These are phyloP conservation scores for Trichomonascus vanleenenianus DNA, from an alignment of 805 yeast genomes.

Conservation along the genomic window DNA sequence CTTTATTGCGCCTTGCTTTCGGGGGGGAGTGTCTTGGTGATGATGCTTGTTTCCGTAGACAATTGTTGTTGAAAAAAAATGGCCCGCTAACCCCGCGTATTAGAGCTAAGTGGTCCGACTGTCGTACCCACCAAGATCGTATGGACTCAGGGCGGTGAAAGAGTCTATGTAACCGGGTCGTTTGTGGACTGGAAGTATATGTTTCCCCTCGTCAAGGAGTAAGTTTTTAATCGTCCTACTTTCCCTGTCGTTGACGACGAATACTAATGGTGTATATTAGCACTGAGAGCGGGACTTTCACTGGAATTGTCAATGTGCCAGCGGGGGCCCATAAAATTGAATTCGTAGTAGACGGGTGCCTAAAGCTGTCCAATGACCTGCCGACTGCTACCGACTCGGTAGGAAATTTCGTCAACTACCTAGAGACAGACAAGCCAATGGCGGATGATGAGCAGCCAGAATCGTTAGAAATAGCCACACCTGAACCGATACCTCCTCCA, in stretches of 20 bases:
- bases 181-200: conserved; percentile 91
- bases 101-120: not conserved
- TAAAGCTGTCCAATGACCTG: conserved; percentile 70
- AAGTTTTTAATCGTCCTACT: too few species aligned
- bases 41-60: too few species aligned
- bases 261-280: too few species aligned
- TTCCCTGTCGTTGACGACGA: too few species aligned
- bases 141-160: conserved; percentile 42
- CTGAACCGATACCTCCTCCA: not conserved
- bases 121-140: not conserved
- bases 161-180: conserved; percentile 85
- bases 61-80: not conserved
- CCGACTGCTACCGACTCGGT: conserved; percentile 92
- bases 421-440: conserved; percentile 40
- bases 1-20: too few species aligned
- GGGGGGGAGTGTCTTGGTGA: too few species aligned
- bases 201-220: conserved; percentile 50
- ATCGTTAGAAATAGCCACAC: not conserved
- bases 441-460: not conserved
- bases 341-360: conserved; percentile 83
- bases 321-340: conserved; percentile 84
- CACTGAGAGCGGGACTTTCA: not conserved
- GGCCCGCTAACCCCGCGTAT: not conserved
- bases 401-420: conserved; percentile 85
- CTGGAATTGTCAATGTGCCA: conserved; percentile 32